Evolutionary conservation across 306 rosid genomes (phyloP).

Genomic region (Comarum palustre): DNA sequence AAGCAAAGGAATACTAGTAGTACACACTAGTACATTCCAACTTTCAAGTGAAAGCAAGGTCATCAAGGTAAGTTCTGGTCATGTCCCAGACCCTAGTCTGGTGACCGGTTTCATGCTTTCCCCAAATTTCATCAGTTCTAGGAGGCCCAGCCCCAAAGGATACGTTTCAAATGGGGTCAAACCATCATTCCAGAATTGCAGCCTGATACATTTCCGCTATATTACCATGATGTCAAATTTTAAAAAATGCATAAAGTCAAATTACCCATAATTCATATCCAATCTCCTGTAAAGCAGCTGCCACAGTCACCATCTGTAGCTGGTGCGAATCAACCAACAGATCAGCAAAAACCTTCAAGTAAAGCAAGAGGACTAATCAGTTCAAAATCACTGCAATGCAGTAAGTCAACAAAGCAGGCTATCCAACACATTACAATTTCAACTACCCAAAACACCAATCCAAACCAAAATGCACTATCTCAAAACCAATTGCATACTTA

Average conservation of each 20-base stretch:
- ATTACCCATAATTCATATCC: slow-evolving; percentile 78
- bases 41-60: not conserved
- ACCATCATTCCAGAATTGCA: not conserved
- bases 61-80: not conserved
- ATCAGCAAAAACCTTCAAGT: slow-evolving; percentile 73
- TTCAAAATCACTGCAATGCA: not conserved
- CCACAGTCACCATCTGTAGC: slow-evolving; percentile 71
- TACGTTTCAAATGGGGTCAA: not conserved
- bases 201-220: not conserved
- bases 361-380: slow-evolving; percentile 1
- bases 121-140: not conserved
- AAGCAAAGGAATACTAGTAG: not conserved
- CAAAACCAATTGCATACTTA: slow-evolving; percentile 31
- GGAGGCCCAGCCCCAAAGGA: not conserved
- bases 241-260: slow-evolving; percentile 13
- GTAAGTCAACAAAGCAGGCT: not conserved
- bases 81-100: not conserved
- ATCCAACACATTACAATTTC: slow-evolving; percentile 2
- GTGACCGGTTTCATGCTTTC: not conserved
- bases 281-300: slow-evolving; percentile 70
- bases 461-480: slow-evolving; percentile 5
- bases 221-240: not conserved
- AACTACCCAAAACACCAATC: slow-evolving; percentile 17
- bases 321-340: slow-evolving; percentile 76
- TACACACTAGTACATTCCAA: not conserved